A percentile compares a stretch with the other conserved stretches of the same genome.
Evolutionary conservation across 2,329 filamentous ascomycete genomes (phyloP).

Genomic region (Ophiocordyceps camponoti-floridani): DNA sequence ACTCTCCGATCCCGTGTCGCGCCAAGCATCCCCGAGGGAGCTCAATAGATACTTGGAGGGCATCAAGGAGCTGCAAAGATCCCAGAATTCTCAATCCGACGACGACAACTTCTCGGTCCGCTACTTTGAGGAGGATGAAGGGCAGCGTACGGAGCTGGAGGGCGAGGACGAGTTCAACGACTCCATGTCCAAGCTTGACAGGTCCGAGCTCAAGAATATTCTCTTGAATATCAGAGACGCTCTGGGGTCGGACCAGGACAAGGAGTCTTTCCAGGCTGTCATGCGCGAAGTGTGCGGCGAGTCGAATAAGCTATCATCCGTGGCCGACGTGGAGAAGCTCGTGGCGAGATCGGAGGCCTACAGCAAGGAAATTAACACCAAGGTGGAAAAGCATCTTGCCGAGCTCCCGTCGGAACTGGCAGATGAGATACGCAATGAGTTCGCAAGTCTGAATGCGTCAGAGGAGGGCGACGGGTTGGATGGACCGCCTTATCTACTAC

Average conservation of each 20-base stretch:
- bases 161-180: constrained; percentile 21
- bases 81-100: constrained; percentile 5
- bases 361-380: constrained; percentile 14
- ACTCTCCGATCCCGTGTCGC: constrained; percentile 4
- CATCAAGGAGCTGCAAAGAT: constrained; percentile 8
- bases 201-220: constrained; percentile 16
- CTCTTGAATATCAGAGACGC: constrained; percentile 19
- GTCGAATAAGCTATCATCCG: constrained; percentile 13
- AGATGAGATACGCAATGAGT: constrained; percentile 13
- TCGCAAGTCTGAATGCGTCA: constrained; percentile 5
- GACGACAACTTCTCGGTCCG: constrained; percentile 16
- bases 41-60: constrained; percentile 11
- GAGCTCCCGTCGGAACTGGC: constrained; percentile 14
- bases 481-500: constrained; percentile 8
- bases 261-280: constrained; percentile 16
- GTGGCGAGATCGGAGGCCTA: constrained; percentile 16
- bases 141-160: constrained; percentile 17
- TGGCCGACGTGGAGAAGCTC: constrained; percentile 16
- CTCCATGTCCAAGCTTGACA: constrained; percentile 17
- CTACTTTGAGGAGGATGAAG: constrained; percentile 29
- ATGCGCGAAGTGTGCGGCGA: constrained; percentile 14
- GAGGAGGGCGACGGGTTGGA: constrained; percentile 5
- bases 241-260: constrained; percentile 16
- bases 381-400: constrained; percentile 14
- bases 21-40: constrained; percentile 10